Conservation (phyloP, 495 filamentous ascomycete genomes). For the Darksidea phi region DNA sequence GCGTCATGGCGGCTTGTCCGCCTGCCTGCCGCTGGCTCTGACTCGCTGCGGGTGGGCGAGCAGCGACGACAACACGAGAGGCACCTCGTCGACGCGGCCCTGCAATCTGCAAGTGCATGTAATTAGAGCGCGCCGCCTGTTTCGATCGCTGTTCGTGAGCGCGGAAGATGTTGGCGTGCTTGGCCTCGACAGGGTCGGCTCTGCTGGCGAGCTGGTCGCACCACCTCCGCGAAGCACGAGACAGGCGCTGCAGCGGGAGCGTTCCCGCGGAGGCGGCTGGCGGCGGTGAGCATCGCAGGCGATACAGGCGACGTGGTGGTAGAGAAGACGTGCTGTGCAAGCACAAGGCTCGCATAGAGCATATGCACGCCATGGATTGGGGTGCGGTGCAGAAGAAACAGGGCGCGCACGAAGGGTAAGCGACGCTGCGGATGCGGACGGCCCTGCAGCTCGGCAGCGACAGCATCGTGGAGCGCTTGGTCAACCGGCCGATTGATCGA, state of each 20-base stretch:
- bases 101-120: slow-evolving; percentile 26
- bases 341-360: slow-evolving; percentile 13
- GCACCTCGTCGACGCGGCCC: slow-evolving; percentile 14
- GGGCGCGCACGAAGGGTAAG: neutral
- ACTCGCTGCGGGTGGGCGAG: slow-evolving; percentile 13
- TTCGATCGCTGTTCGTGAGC: neutral
- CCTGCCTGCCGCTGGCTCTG: slow-evolving; percentile 3
- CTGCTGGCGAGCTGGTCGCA: slow-evolving; percentile 5
- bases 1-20: slow-evolving; percentile 7
- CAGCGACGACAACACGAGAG: neutral
- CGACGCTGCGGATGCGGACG: too few relatives aligned
- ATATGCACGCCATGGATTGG: slow-evolving; percentile 4
- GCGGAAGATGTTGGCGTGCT: slow-evolving; percentile 1
- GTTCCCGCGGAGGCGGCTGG: slow-evolving; percentile 3
- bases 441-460: too few relatives aligned
- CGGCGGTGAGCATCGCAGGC: neutral
- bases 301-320: too few relatives aligned
- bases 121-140: neutral
- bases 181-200: slow-evolving; percentile 18
- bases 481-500: too few relatives aligned
- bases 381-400: slow-evolving; percentile 2
- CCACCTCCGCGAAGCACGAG: neutral
- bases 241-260: slow-evolving; percentile 15
- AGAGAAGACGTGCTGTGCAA: neutral
- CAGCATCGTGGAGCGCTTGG: too few relatives aligned